phyloP scores from a whole-genome alignment of 1,139 yeast genomes.

The Hemisphaericaspora lyxosophila region DNA sequence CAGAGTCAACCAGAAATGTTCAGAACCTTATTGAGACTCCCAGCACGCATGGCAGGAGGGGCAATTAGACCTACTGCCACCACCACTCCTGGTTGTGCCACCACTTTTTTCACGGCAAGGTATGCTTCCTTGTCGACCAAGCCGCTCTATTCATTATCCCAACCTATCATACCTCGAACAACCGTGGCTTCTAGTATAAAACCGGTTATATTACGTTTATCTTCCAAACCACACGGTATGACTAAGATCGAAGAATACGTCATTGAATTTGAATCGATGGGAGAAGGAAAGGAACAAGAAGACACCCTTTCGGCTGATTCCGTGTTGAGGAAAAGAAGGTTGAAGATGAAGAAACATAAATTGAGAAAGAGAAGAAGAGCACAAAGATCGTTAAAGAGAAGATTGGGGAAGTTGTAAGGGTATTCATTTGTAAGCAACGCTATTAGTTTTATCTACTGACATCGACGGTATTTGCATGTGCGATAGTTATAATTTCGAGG shows the following conservation, averaged over 20 bases:
- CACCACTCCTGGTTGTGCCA: not conserved
- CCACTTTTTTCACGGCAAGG: not conserved
- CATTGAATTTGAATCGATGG: too few species aligned
- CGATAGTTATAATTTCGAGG: too few species aligned
- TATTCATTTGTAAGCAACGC: not conserved
- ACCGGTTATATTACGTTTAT: not conserved
- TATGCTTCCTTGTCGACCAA: not conserved
- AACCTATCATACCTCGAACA: too few species aligned
- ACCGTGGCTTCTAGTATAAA: too few species aligned
- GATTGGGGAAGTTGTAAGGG: slow-evolving; percentile 45
- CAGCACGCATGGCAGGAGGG: slow-evolving; percentile 8
- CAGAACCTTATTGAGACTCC: slow-evolving; percentile 8
- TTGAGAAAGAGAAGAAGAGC: slow-evolving; percentile 70
- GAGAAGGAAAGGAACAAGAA: too few species aligned
- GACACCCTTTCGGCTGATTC: slow-evolving; percentile 57
- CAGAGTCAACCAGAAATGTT: slow-evolving; percentile 5
- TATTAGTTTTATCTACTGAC: too few species aligned
- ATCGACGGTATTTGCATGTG: too few species aligned
- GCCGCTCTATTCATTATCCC: slow-evolving; percentile 7
- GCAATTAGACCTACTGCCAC: not conserved
- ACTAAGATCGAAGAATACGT: too few species aligned
- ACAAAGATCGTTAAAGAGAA: slow-evolving; percentile 57
- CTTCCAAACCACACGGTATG: not conserved
- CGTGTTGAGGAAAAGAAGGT: slow-evolving; percentile 65
- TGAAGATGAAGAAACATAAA: slow-evolving; percentile 74